Conservation (phyloP, 2,329 filamentous ascomycete genomes). For the Fusarium odoratissimum region DNA sequence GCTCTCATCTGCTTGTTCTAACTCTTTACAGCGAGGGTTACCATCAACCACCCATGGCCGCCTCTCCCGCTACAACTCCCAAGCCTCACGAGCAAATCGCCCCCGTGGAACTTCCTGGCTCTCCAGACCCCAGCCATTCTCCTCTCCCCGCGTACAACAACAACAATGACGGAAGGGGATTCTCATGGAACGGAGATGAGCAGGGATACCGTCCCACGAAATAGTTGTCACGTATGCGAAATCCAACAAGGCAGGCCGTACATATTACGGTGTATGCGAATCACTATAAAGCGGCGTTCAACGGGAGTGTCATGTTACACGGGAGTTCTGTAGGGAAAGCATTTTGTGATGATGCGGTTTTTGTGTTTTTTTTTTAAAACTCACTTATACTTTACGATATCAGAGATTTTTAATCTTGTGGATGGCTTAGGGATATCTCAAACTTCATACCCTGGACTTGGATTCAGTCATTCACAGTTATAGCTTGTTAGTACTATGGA, state of each 20-base stretch:
- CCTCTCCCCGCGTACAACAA: slow-evolving; percentile 50
- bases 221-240: slow-evolving; percentile 2
- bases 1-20: background rate
- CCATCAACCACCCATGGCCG: slow-evolving; percentile 25
- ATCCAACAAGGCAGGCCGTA: slow-evolving; percentile 6
- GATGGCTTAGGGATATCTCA: background rate
- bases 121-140: slow-evolving; percentile 47
- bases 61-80: slow-evolving; percentile 29
- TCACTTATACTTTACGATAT: slow-evolving; percentile 19
- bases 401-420: slow-evolving; percentile 10
- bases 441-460: background rate
- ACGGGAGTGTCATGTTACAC: slow-evolving; percentile 17
- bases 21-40: slow-evolving; percentile 23
- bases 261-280: slow-evolving; percentile 5
- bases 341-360: slow-evolving; percentile 12
- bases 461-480: background rate
- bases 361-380: slow-evolving; percentile 1
- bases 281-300: slow-evolving; percentile 20
- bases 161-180: slow-evolving; percentile 25
- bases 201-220: slow-evolving; percentile 42
- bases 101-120: slow-evolving; percentile 52
- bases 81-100: slow-evolving; percentile 34
- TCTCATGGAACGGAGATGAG: slow-evolving; percentile 51
- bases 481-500: background rate
- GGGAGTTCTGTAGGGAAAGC: slow-evolving; percentile 20